These are phyloP conservation scores for Spergularia bocconei DNA, from an alignment of 148 eudicot species.

Conservation along the genomic window DNA sequence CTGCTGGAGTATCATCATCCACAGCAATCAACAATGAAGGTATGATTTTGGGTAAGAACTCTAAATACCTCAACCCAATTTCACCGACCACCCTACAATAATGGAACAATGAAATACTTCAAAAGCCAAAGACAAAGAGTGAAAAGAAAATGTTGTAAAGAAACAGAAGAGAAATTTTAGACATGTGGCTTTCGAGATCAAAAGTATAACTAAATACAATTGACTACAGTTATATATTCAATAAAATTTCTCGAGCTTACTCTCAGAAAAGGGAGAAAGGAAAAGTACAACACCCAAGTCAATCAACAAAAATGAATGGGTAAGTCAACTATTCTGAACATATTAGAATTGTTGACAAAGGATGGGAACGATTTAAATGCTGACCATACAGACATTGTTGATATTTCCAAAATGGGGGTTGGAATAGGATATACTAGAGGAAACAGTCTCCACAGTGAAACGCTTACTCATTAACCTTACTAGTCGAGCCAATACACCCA, in stretches of 20 bases:
- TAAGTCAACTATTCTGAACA: not conserved
- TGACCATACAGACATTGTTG: not conserved
- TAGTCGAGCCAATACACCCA: not conserved
- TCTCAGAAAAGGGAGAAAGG: too few relatives aligned
- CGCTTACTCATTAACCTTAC: not conserved
- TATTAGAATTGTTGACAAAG: not conserved
- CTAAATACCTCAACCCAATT: conserved; percentile 64
- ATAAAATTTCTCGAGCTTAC: too few relatives aligned
- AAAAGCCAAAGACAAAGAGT: not conserved
- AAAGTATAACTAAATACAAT: not conserved
- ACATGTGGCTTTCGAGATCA: not conserved
- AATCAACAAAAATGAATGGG: too few relatives aligned
- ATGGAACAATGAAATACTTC: conserved; percentile 1
- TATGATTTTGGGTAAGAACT: conserved; percentile 65
- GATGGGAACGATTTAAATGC: not conserved
- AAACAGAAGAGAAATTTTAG: not conserved
- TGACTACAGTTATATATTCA: not conserved
- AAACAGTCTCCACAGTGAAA: not conserved
- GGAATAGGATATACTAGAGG: too few relatives aligned
- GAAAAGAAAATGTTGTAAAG: not conserved
- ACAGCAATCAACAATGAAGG: conserved; percentile 54
- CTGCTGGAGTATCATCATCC: conserved; percentile 89
- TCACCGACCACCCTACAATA: conserved; percentile 69
- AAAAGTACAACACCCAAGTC: too few relatives aligned
- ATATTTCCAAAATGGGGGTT: not conserved